These are phyloP conservation scores for Lasiosphaeria miniovina DNA, from an alignment of 495 filamentous ascomycete species.

Conservation along the genomic window DNA sequence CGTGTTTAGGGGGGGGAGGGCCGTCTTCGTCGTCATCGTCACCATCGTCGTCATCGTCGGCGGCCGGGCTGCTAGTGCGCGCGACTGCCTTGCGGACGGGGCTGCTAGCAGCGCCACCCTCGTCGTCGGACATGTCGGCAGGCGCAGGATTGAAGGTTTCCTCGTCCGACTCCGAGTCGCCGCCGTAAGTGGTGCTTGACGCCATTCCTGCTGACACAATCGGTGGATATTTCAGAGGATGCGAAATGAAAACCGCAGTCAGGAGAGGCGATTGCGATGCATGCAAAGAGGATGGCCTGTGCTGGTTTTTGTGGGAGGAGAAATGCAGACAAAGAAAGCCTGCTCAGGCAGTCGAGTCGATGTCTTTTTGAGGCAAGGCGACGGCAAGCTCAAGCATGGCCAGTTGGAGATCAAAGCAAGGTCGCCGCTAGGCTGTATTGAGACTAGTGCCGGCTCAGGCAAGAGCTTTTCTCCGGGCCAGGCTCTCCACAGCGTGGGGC, in stretches of 20 bases:
- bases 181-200: slow-evolving; percentile 25
- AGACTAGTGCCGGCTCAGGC: background rate
- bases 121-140: slow-evolving; percentile 65
- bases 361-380: slow-evolving; percentile 14
- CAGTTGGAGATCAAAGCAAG: slow-evolving; percentile 1
- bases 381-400: slow-evolving; percentile 2
- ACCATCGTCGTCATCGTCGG: slow-evolving; percentile 33
- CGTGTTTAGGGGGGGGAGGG: slow-evolving; percentile 20
- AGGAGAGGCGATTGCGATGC: background rate
- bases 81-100: slow-evolving; percentile 5
- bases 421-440: slow-evolving; percentile 1
- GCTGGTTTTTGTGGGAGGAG: background rate
- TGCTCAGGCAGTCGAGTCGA: background rate
- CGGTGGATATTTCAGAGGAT: background rate
- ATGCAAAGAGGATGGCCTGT: background rate
- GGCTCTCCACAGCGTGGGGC: no score
- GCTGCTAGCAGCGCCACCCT: slow-evolving; percentile 28
- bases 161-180: slow-evolving; percentile 68
- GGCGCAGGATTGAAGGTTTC: slow-evolving; percentile 78
- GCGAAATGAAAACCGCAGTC: background rate
- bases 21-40: slow-evolving; percentile 35
- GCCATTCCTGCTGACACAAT: slow-evolving; percentile 22
- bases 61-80: slow-evolving; percentile 25
- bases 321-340: background rate
- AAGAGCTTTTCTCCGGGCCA: slow-evolving; percentile 9